Evolutionary conservation across 176 grass and related monocot genomes (phyloP).

Genomic region (Dendrocalamus sinicus): DNA sequence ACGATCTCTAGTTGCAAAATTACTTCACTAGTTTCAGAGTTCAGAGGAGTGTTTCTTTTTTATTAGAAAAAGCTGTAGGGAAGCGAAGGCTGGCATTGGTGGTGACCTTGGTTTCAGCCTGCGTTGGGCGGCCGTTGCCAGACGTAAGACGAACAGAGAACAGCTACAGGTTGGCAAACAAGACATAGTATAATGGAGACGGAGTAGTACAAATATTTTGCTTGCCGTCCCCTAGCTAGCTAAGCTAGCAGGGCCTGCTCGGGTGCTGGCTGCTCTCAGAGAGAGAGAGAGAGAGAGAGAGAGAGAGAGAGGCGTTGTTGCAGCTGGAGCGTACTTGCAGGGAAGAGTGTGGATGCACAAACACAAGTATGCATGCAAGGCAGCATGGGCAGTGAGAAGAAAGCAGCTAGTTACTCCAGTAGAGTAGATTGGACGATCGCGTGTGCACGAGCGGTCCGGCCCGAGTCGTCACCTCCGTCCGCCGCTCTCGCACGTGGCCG

Average conservation of each 20-base stretch:
- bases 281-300: neutral
- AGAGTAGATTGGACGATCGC: constrained; percentile 65
- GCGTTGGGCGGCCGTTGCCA: constrained; percentile 49
- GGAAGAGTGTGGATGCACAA: neutral
- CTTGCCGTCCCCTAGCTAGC: constrained; percentile 43
- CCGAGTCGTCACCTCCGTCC: constrained; percentile 70
- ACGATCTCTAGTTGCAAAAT: neutral
- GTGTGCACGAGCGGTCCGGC: constrained; percentile 81
- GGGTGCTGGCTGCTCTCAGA: neutral
- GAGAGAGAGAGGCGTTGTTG: neutral
- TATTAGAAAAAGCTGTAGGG: neutral
- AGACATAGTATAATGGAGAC: neutral
- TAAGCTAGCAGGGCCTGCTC: neutral
- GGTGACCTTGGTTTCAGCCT: neutral
- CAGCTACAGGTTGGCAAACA: neutral
- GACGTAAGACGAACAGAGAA: neutral
- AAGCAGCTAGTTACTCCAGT: constrained; percentile 14
- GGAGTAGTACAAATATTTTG: constrained; percentile 33
- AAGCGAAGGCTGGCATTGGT: neutral
- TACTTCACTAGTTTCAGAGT: neutral
- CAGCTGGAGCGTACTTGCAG: neutral
- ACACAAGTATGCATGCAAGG: neutral
- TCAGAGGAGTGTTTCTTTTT: neutral
- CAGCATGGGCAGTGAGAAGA: neutral
- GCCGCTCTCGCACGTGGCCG: constrained; percentile 75